Evolutionary conservation across 2,329 filamentous ascomycete species (phyloP).

Genomic region (Cryphonectria naterciae): DNA sequence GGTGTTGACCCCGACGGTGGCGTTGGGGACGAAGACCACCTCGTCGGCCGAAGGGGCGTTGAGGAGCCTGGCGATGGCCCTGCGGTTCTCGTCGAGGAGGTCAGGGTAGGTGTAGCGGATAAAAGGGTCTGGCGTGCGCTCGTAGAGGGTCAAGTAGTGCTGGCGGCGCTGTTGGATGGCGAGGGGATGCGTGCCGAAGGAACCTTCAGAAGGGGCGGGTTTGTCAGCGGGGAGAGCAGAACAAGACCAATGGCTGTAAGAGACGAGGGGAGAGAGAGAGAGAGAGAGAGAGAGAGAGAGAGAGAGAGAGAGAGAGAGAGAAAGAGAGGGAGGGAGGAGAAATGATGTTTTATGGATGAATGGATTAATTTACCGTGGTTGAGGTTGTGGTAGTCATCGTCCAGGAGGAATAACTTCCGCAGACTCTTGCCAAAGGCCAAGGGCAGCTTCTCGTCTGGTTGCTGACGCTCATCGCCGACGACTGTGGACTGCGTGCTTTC

Average conservation of each 20-base stretch:
- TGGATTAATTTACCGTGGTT: constrained; percentile 58
- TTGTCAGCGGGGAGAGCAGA: constrained; percentile 10
- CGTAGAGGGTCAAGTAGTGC: constrained; percentile 67
- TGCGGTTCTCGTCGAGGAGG: constrained; percentile 66
- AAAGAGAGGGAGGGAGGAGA: background rate
- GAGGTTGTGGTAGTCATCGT: constrained; percentile 69
- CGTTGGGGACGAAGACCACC: constrained; percentile 80
- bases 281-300: background rate
- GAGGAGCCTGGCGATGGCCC: constrained; percentile 67
- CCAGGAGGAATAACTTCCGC: constrained; percentile 70
- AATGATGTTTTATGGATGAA: background rate
- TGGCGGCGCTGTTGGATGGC: constrained; percentile 63
- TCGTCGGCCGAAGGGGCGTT: constrained; percentile 64
- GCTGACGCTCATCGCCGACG: background rate
- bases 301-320: background rate
- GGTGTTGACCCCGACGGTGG: constrained; percentile 77
- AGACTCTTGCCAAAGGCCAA: constrained; percentile 44
- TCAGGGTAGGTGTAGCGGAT: constrained; percentile 69
- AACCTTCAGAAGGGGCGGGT: constrained; percentile 53
- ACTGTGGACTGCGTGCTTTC: constrained; percentile 1
- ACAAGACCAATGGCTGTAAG: constrained; percentile 19
- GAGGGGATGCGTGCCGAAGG: constrained; percentile 76
- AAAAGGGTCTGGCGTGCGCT: constrained; percentile 75
- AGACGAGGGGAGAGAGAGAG: background rate
- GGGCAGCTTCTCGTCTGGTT: constrained; percentile 2